Base-by-base conservation (phyloP, 1,284 basidiomycete species). In the Porodaedalea pini region DNA sequence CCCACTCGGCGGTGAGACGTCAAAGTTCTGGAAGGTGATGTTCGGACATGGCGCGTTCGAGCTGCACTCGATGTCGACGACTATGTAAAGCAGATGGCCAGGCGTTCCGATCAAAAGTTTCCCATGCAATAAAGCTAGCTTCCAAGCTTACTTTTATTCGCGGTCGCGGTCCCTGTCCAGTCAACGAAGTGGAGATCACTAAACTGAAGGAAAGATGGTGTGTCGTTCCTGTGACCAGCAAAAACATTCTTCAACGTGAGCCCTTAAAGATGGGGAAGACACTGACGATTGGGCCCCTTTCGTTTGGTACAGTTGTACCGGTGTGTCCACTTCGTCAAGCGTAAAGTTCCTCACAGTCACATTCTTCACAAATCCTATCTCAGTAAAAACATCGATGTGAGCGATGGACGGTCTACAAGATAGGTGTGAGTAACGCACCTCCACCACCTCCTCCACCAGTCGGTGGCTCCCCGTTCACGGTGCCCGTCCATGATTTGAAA, bases 401-500 rank as follows among this genome's bases (percentile, higher is more conserved):
- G 36, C 17, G 5, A 34, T 2, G 27, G 13, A 57, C 2, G 49
- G 6, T 44, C 17, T 31, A 63, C 68, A 37, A 59, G 78, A 8
- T 81, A 82, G 13, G 78, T 82, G 6, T 83, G 83, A 7, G 83
- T 1, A 37, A 23, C 53, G 11, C 83, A 29, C 81, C 82, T 45
- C 69, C 64, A 4, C 82, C 84, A 6, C 80, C 83, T 4, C 85
- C 85, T 7, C 84, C 85, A 17, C 81, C 82, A 25, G 79, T 83
- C 1, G 84, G 85, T 4, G 84, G 83, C 15, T 66, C 69, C 2
- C 83, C 83, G 60, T 80, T 76, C 4, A 77, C 72, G 11, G 75
- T 73, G 8, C 77, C 83, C n/a, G 78, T 77, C 81, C 82, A 86
- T 0, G 80, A 78, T 69, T 86, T 86, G 71, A 86, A 79, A 68